Conservation (phyloP, 345 rosid species). For the Carallia brachiata region DNA sequence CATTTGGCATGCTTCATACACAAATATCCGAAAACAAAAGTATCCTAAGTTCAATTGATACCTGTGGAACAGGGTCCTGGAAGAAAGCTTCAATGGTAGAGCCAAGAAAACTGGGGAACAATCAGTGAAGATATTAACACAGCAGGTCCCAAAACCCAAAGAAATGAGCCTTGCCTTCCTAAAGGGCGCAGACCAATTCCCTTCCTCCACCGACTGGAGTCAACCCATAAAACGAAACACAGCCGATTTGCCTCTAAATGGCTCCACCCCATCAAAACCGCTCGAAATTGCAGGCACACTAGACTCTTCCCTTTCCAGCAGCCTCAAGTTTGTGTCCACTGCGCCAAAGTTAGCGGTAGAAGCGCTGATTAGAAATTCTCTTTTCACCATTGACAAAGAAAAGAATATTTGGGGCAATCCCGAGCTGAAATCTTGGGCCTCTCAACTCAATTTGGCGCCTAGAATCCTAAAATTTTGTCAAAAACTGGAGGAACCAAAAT, state of each 20-base stretch:
- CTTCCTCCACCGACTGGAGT: constrained; percentile 73
- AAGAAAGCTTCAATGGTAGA: constrained; percentile 47
- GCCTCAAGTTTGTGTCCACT: constrained; percentile 13
- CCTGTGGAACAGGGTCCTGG: constrained; percentile 50
- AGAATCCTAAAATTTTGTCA: constrained; percentile 31
- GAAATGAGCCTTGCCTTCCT: constrained; percentile 59
- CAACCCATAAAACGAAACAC: constrained; percentile 68
- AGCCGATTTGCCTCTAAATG: constrained; percentile 74
- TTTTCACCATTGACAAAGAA: constrained; percentile 19
- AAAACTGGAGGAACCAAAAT: constrained; percentile 16
- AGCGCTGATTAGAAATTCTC: constrained; percentile 29
- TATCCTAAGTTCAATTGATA: constrained; percentile 6
- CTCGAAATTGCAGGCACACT: constrained; percentile 15
- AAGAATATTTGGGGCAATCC: constrained; percentile 29
- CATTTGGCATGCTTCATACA: neutral
- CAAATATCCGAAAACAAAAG: neutral
- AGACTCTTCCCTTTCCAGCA: constrained; percentile 12
- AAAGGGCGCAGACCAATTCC: constrained; percentile 64
- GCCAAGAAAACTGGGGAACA: constrained; percentile 68
- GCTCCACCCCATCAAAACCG: constrained; percentile 44
- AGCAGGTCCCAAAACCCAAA: constrained; percentile 75
- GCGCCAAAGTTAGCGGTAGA: constrained; percentile 31
- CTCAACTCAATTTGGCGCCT: constrained; percentile 21
- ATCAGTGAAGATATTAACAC: constrained; percentile 59
- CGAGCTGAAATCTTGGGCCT: constrained; percentile 15